Conservation (phyloP, 306 rosid species). For the Mimosa pudica region DNA sequence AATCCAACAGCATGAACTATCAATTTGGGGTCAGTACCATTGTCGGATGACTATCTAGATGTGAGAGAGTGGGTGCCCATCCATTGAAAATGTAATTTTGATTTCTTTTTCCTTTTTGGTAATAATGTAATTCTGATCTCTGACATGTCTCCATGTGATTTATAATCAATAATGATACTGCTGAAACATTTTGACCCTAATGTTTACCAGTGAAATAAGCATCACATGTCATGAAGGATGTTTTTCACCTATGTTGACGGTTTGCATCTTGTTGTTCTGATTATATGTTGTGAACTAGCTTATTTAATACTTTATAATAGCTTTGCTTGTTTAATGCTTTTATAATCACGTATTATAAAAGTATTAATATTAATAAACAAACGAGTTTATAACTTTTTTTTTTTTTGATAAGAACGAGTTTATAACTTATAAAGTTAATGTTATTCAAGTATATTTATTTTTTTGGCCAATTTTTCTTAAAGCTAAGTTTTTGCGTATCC, state of each 20-base stretch:
- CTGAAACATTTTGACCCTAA: background rate
- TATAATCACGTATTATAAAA: no score
- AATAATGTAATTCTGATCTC: slow-evolving; percentile 2
- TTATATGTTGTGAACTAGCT: background rate
- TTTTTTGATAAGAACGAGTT: no score
- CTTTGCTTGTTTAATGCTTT: no score
- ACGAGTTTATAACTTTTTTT: no score
- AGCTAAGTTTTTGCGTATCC: no score
- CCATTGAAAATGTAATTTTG: background rate
- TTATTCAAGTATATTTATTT: no score
- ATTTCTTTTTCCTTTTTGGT: no score
- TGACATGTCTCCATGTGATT: slow-evolving; percentile 32
- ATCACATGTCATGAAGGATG: background rate
- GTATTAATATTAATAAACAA: no score
- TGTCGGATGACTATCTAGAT: background rate
- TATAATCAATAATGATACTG: background rate
- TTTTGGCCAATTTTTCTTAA: no score
- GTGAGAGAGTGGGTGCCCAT: background rate
- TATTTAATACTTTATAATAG: no score
- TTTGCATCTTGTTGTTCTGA: background rate
- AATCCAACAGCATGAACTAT: background rate
- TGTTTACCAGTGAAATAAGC: background rate
- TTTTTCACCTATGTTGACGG: background rate
- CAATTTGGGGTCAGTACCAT: background rate
- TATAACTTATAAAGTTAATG: no score